phyloP scores from a whole-genome alignment of 805 yeast genomes.

The Yarrowia sp. region DNA sequence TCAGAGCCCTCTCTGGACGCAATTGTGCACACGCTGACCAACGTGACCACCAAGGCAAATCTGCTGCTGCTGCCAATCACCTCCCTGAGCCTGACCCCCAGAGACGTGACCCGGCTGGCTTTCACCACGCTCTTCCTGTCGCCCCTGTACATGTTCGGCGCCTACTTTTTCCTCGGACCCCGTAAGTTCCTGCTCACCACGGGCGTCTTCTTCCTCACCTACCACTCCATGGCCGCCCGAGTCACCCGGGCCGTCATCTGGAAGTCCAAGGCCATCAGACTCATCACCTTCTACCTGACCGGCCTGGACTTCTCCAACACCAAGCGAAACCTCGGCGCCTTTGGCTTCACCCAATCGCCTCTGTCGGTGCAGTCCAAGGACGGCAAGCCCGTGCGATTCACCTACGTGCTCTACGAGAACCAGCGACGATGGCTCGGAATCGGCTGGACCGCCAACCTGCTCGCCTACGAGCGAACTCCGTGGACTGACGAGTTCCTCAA shows the following conservation, averaged over 20 bases:
- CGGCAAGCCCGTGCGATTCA: slow-evolving; percentile 67
- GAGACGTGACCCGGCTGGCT: slow-evolving; percentile 74
- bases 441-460: slow-evolving; percentile 93
- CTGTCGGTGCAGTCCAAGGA: slow-evolving; percentile 36
- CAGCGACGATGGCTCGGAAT: slow-evolving; percentile 97
- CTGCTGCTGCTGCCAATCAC: slow-evolving; percentile 78
- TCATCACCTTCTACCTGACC: slow-evolving; percentile 74
- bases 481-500: slow-evolving; percentile 97
- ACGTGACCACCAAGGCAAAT: slow-evolving; percentile 73
- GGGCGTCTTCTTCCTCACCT: slow-evolving; percentile 66
- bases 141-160: slow-evolving; percentile 73
- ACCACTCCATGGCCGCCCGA: slow-evolving; percentile 82
- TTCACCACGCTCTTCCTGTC: slow-evolving; percentile 83
- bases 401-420: slow-evolving; percentile 89
- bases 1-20: slow-evolving; percentile 82
- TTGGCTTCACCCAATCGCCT: slow-evolving; percentile 32
- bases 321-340: slow-evolving; percentile 40
- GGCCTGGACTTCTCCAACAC: slow-evolving; percentile 69
- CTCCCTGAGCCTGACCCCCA: slow-evolving; percentile 61
- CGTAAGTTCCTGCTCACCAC: slow-evolving; percentile 57
- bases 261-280: slow-evolving; percentile 71
- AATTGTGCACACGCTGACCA: slow-evolving; percentile 70
- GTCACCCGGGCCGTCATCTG: slow-evolving; percentile 82
- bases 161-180: slow-evolving; percentile 69
- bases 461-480: slow-evolving; percentile 89